These are phyloP conservation scores for Hygrophorus pudorinus DNA, from an alignment of 768 basidiomycete species.

Conservation along the genomic window DNA sequence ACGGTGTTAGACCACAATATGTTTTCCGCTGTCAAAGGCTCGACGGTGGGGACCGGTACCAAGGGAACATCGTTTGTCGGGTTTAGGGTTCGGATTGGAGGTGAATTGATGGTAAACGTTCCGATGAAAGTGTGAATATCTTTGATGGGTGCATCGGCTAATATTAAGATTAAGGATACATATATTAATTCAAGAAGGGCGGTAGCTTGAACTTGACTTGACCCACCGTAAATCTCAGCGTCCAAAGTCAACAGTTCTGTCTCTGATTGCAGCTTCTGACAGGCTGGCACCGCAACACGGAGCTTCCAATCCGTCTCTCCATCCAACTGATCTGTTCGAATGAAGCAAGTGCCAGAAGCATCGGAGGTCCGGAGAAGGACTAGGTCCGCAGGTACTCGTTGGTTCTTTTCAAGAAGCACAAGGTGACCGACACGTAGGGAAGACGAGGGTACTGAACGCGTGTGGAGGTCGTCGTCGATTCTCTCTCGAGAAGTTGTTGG, in stretches of 20 bases:
- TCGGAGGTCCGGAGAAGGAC: slow-evolving; percentile 85
- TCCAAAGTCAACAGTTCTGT: slow-evolving; percentile 52
- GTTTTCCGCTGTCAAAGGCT: slow-evolving; percentile 91
- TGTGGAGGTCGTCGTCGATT: slow-evolving; percentile 16
- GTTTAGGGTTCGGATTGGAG: slow-evolving; percentile 15
- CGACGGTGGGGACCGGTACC: slow-evolving; percentile 43
- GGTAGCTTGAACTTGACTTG: not conserved
- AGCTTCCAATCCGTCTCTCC: slow-evolving; percentile 99
- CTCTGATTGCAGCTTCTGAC: slow-evolving; percentile 56
- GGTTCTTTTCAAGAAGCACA: slow-evolving; percentile 90
- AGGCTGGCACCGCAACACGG: slow-evolving; percentile 76
- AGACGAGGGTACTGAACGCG: slow-evolving; percentile 80
- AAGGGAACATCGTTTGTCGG: slow-evolving; percentile 24
- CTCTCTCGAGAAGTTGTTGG: slow-evolving; percentile 34
- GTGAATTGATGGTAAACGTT: slow-evolving; percentile 66
- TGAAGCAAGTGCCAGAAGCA: slow-evolving; percentile 87
- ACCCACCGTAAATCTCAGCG: slow-evolving; percentile 83
- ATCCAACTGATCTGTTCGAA: slow-evolving; percentile 95
- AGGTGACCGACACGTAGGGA: slow-evolving; percentile 87
- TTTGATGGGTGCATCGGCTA: slow-evolving; percentile 88
- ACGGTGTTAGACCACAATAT: slow-evolving; percentile 97
- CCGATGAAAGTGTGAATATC: slow-evolving; percentile 96
- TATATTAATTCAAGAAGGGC: slow-evolving; percentile 2
- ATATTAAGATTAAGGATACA: slow-evolving; percentile 11
- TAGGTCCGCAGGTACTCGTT: slow-evolving; percentile 92